Percentiles rank a stretch among this genome's conserved stretches.
Conservation (phyloP, 1,284 basidiomycete genomes). For the Amylostereum areolatum region DNA sequence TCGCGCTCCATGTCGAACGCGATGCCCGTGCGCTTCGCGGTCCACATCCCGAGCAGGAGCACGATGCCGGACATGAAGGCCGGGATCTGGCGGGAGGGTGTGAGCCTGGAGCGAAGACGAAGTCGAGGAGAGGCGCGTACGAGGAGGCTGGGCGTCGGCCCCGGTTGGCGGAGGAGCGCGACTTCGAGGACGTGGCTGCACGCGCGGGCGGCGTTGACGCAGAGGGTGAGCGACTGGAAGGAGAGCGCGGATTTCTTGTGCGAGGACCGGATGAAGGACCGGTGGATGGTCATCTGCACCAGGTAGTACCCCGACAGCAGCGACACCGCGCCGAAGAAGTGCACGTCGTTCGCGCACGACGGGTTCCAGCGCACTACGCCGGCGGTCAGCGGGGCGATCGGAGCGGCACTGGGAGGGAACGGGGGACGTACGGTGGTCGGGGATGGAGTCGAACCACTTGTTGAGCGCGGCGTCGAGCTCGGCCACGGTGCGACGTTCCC, state of each 20-base stretch:
- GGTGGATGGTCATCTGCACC: conserved; percentile 48
- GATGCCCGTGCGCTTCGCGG: conserved; percentile 44
- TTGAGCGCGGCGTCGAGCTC: conserved; percentile 49
- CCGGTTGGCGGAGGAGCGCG: conserved; percentile 24
- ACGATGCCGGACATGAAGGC: conserved; percentile 57
- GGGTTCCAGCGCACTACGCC: conserved; percentile 48
- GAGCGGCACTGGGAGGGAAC: not conserved
- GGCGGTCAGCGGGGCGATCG: too few relatives aligned
- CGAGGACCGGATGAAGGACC: conserved; percentile 52
- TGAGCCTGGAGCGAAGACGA: not conserved
- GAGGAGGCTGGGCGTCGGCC: too few relatives aligned
- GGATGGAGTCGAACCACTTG: conserved; percentile 42
- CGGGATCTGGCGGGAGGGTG: conserved; percentile 18
- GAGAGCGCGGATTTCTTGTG: conserved; percentile 31
- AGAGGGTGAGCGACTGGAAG: conserved; percentile 53
- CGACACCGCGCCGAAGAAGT: conserved; percentile 49
- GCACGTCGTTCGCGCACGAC: conserved; percentile 32
- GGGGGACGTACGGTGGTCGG: conserved; percentile 28
- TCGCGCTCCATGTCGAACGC: conserved; percentile 44
- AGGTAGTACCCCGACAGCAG: conserved; percentile 52
- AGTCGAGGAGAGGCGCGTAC: conserved; percentile 13
- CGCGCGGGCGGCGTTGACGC: conserved; percentile 52
- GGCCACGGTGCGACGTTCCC: conserved; percentile 37
- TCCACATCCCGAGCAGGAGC: conserved; percentile 63
- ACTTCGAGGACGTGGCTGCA: conserved; percentile 55